Evolutionary conservation across 2,329 filamentous ascomycete species (phyloP), one percentile per base, ranked within the genome.

Genomic region (Didymella lethalis): DNA sequence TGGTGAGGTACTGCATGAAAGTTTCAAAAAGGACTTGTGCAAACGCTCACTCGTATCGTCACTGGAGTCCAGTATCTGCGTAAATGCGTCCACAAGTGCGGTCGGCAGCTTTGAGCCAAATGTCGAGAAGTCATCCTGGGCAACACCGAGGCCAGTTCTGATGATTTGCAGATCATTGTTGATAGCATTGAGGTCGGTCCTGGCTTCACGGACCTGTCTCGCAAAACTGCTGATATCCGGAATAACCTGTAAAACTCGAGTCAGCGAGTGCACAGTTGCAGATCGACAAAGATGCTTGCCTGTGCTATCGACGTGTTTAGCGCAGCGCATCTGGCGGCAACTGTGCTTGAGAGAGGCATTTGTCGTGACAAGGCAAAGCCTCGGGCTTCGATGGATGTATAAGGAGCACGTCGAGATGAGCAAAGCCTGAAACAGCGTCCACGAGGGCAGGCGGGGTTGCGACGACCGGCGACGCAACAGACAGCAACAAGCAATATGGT

Each of bases 261-360:
- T 71, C 53, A 69, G 63, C 48, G 23, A 41, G 53, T 56, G 51
- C 47, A 52, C 52, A 47, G 59, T 40, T 45, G 50, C 40, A 23
- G 50, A 40, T 61, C 28, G 44, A 40, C 49, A n/a, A 49, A 54
- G 20, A 40, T 38, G 62, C 59, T 61, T 67, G 69, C 73, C 69
- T 74, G 69, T 23, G 66, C 65, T 48, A 75, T 71, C 10, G 66
- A 70, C 49, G 66, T 69, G 53, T 69, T 67, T 60, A 75, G 59
- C 23, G 71, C 70, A 54, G 71, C 71, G 61, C 73, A 75, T 64
- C 73, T 68, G 46, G 73, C 72, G 41, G 71, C 72, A 52, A 75
- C 54, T 20, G 68, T 74, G 60, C 66, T 74, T 44, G 63, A 54
- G 49, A 58, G 65, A 54, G 67, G 51, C 72, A 74, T 74, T 52